Conservation (phyloP, 441 rosid species). For the Syzygium syzygioides region DNA sequence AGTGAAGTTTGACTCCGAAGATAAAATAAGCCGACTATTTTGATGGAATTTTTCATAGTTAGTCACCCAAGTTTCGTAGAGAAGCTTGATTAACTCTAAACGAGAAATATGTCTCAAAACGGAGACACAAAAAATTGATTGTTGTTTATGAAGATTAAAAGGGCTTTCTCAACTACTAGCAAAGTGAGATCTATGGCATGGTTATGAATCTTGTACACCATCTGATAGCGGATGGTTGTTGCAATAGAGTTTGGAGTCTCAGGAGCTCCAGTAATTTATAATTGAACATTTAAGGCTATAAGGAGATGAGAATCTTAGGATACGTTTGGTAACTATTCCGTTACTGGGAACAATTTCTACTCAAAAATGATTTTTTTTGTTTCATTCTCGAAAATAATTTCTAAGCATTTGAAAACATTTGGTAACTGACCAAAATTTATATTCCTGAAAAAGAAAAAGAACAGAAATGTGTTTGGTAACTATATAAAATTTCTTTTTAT, state of each 20-base stretch:
- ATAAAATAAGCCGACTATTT: neutral
- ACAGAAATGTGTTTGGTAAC: too few species aligned
- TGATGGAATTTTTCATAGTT: neutral
- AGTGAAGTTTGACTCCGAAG: neutral
- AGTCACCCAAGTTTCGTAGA: neutral
- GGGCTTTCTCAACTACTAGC: neutral
- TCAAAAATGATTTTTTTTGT: too few species aligned
- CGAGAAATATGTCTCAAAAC: neutral
- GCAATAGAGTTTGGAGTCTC: neutral
- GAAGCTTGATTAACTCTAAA: neutral
- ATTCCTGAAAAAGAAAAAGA: too few species aligned
- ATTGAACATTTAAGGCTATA: neutral
- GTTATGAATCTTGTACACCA: neutral
- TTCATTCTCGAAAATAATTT: too few species aligned
- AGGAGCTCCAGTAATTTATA: neutral
- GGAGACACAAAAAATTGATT: neutral
- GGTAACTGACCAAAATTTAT: too few species aligned
- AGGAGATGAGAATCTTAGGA: neutral
- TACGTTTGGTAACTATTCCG: too few species aligned
- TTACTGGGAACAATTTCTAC: too few species aligned
- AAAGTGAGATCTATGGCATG: neutral
- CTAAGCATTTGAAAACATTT: too few species aligned
- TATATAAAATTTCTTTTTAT: too few species aligned
- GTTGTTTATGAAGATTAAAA: neutral
- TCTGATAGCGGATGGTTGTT: neutral